Evolutionary conservation across 2,329 filamentous ascomycete genomes (phyloP), one percentile per base, ranked within the genome.

Genomic region (Capronia epimyces): DNA sequence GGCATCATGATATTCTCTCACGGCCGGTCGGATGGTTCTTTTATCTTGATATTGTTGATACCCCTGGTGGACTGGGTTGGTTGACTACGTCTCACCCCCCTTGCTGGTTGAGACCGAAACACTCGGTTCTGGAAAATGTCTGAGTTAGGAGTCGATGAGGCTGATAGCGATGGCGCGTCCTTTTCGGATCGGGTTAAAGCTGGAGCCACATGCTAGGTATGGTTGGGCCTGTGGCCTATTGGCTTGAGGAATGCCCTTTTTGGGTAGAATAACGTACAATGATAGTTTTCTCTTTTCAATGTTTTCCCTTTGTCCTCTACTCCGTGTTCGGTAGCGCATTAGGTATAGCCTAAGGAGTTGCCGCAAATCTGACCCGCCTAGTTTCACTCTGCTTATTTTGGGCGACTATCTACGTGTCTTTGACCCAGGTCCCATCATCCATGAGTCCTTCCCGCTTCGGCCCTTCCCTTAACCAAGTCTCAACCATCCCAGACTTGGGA

Each of bases 401-500:
- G n/a, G n/a, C n/a, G n/a, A 12, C 29, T 3, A 42, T 39, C 49
- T 52, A 82, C 29, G 72, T 70, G 64, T 83, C 80, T 60, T 76
- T 76, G 39, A 82, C 75, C 67, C 76, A 78, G 51, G 78, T 82
- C 6, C 55, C 59, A 21, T 77, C 79, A 64, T 84, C 81, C 42
- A 76, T 70, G 73, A 57, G 72, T 74, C 81, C 81, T 58, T 79
- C 77, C 27, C 68, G 65, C 54, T 72, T 73, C 0, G 66, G 66
- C 0, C 79, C 79, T 62, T 81, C 81, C 57, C 71, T 68, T 29
- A 78, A 73, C 84, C 88, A 97, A 1, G 89, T 95, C 68, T 91
- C 87, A 0, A 86, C 88, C 22, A 90, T 70, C 7, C 82, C 85
- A 42, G 83, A 78, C 59, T 86, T 83, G 0, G 86, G 83, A 60